phyloP scores from a whole-genome alignment of 768 basidiomycete species.

The Rhodosporidiobolus sp. region DNA sequence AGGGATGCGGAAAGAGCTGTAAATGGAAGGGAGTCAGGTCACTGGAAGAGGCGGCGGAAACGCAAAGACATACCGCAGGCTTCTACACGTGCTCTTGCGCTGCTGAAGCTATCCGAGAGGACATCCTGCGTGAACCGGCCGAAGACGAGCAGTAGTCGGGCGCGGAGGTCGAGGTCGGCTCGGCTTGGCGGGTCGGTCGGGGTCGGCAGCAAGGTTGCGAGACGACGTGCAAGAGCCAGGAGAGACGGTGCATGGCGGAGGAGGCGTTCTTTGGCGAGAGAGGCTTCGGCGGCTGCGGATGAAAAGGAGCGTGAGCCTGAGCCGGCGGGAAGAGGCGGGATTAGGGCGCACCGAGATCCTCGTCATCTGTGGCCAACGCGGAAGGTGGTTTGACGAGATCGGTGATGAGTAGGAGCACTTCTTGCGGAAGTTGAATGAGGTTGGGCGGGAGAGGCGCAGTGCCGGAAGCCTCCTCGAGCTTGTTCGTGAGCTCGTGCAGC shows the following conservation, averaged over 20 bases:
- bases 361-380: background rate
- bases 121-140: background rate
- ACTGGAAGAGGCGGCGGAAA: too few species aligned
- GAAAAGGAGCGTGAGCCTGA: background rate
- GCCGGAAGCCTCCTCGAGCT: too few species aligned
- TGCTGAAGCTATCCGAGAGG: background rate
- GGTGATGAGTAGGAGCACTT: background rate
- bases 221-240: background rate
- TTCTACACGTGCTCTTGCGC: accelerated
- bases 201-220: background rate
- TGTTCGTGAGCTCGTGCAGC: background rate
- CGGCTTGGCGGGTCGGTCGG: background rate
- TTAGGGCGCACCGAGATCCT: background rate
- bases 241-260: background rate
- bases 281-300: background rate
- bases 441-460: background rate
- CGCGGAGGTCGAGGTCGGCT: background rate
- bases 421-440: background rate
- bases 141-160: conserved; percentile 1
- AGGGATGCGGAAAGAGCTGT: conserved; percentile 2
- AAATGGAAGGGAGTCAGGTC: too few species aligned
- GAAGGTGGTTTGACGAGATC: background rate
- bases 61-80: background rate
- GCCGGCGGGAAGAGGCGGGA: background rate
- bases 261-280: background rate